Evolutionary conservation across 1,284 basidiomycete genomes (phyloP).

Genomic region (Papiliotrema nemorosa): DNA sequence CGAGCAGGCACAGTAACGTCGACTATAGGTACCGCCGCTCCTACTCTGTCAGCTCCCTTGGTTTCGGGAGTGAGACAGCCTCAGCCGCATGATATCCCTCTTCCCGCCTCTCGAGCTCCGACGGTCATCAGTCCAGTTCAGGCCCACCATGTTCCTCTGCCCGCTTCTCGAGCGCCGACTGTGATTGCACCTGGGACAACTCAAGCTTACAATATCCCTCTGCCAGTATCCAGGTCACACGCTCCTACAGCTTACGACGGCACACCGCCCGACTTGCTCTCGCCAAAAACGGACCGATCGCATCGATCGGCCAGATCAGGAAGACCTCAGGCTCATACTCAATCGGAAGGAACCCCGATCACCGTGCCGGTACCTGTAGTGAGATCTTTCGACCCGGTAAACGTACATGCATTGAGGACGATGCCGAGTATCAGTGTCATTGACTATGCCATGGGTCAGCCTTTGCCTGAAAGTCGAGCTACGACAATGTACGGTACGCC

Average conservation of each 20-base stretch:
- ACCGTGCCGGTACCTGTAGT: not conserved
- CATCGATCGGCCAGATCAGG: not conserved
- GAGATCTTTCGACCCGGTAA: not conserved
- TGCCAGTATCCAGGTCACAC: not conserved
- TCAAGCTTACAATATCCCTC: conserved; percentile 1
- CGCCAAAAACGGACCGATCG: not conserved
- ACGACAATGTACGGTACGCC: conserved; percentile 13
- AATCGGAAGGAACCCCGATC: not conserved
- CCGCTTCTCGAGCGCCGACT: conserved; percentile 13
- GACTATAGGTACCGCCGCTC: not conserved
- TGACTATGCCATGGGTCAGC: conserved; percentile 18
- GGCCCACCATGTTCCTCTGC: conserved; percentile 13
- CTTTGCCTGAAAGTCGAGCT: conserved; percentile 16
- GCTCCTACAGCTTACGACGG: conserved; percentile 3
- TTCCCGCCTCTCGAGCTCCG: no score
- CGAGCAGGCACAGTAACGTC: not conserved
- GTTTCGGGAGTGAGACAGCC: not conserved
- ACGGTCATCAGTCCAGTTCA: not conserved
- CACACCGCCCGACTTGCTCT: conserved; percentile 1
- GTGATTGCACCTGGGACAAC: not conserved
- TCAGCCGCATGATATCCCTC: no score
- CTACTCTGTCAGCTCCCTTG: not conserved
- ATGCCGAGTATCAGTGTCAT: conserved; percentile 20
- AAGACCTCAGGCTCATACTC: not conserved
- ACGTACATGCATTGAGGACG: not conserved